A percentile compares a stretch with the other conserved stretches of the same genome.
phyloP scores from a whole-genome alignment of 805 yeast species.

The Wickerhamiella slavikovae region DNA sequence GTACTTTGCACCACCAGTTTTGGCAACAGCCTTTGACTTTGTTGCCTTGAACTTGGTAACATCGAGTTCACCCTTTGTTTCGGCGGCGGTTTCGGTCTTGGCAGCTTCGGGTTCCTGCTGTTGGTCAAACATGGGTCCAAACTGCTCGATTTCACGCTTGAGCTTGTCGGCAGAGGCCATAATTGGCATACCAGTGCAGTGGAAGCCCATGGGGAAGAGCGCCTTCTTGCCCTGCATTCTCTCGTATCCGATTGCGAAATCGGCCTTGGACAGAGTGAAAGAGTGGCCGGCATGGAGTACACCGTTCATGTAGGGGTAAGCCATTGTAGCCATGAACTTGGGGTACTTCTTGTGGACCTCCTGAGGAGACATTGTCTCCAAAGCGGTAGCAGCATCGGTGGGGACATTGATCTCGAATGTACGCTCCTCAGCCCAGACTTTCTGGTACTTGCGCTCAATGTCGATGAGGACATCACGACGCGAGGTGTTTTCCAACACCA shows the following conservation, averaged over 20 bases:
- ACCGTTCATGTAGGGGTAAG: constrained; percentile 98
- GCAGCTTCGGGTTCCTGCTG: constrained; percentile 27
- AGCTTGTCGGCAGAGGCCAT: constrained; percentile 86
- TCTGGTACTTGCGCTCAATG: constrained; percentile 75
- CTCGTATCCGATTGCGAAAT: constrained; percentile 81
- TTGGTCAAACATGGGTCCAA: constrained; percentile 54
- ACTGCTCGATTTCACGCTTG: constrained; percentile 75
- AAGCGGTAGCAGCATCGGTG: constrained; percentile 58
- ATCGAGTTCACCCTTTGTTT: constrained; percentile 26
- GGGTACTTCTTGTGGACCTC: constrained; percentile 65
- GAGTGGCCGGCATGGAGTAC: constrained; percentile 94
- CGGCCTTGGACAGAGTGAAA: constrained; percentile 85
- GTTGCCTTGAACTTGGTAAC: constrained; percentile 80
- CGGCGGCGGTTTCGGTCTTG: constrained; percentile 10
- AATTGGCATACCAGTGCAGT: constrained; percentile 99
- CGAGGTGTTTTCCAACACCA: constrained; percentile 38
- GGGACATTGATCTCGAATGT: constrained; percentile 68
- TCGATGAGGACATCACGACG: constrained; percentile 88
- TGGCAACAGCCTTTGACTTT: constrained; percentile 85
- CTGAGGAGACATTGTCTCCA: constrained; percentile 34
- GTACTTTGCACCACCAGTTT: constrained; percentile 81
- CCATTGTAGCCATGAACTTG: constrained; percentile 82
- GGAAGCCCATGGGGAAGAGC: constrained; percentile 90
- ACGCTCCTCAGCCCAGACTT: constrained; percentile 71
- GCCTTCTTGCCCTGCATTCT: constrained; percentile 88